Evolutionary conservation across 331 rosid species (phyloP).

Genomic region (Acacia concinna): DNA sequence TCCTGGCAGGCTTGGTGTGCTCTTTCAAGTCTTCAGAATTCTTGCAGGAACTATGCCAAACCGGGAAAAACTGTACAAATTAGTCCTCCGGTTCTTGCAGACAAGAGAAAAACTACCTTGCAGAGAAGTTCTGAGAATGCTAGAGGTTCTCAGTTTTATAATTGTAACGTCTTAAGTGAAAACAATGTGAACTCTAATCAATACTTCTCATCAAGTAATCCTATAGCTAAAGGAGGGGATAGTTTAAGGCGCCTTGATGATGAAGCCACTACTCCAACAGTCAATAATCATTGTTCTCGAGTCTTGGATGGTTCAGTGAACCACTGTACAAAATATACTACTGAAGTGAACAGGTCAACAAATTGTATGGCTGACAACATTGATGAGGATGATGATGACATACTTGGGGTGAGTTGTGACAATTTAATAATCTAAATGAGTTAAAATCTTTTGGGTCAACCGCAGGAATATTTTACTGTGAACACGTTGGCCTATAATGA

Average conservation of each 20-base stretch:
- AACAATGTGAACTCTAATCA: conserved; percentile 34
- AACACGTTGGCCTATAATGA: conserved; percentile 4
- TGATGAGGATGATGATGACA: conserved; percentile 60
- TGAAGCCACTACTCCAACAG: conserved; percentile 41
- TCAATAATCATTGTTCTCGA: conserved; percentile 42
- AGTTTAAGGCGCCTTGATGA: conserved; percentile 35
- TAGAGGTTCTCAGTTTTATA: conserved; percentile 26
- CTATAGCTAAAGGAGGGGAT: conserved; percentile 36
- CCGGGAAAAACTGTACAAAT: conserved; percentile 61
- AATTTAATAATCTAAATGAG: conserved; percentile 31
- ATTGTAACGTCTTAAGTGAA: conserved; percentile 27
- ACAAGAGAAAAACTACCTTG: conserved; percentile 35
- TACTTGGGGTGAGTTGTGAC: conserved; percentile 64
- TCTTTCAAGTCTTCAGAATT: conserved; percentile 66
- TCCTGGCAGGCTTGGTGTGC: conserved; percentile 68
- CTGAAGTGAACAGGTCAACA: conserved; percentile 40
- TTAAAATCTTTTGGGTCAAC: conserved; percentile 23
- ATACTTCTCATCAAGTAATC: conserved; percentile 30
- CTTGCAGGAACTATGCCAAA: conserved; percentile 54
- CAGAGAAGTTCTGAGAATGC: conserved; percentile 35
- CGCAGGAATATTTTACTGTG: conserved; percentile 4
- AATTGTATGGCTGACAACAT: conserved; percentile 37
- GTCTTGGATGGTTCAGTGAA: conserved; percentile 41
- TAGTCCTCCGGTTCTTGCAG: conserved; percentile 31
- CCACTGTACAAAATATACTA: conserved; percentile 32